Base-by-base conservation (phyloP, 768 basidiomycete species). In the Cystofilobasidium ferigula region DNA sequence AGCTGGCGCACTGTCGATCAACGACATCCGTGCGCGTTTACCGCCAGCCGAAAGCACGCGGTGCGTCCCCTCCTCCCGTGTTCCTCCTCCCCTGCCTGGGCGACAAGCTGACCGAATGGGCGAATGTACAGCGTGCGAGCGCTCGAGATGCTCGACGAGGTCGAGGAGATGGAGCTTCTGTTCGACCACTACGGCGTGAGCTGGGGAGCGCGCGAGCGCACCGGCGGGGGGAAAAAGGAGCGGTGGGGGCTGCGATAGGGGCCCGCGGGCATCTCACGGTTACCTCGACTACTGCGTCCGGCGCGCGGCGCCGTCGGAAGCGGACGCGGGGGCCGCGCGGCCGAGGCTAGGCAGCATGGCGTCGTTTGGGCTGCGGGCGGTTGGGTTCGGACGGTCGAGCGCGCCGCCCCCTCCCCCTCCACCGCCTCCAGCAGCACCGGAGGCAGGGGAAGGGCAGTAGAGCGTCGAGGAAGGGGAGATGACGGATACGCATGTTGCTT, bases 81-180 rank as follows among this genome's bases (percentile, higher is more conserved):
- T 35, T 13, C 8, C 3, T 13, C 2, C 53, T 24, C 47, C 26
- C 60, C 8, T n/a, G n/a, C n/a, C n/a, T n/a, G n/a, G n/a, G n/a
- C n/a, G n/a, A n/a, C 54, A 9, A 34, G 18, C 51, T 43, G 30
- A 56, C 36, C 35, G 60, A 34, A 30, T 61, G 63, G 59, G 42
- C 34, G n/a, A 30, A 7, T 0, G 70, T 13, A 9, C 51, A 54
- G 51, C 1, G 51, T 54, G 51, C 26, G 51, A 16, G n/a, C 12
- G 63, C 80, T 95, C 20, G 94, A 98, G 73, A 81, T 88, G 76
- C 81, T 99, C 6, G 94, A 98, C 73, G 93, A 99, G 76, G 79
- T 91, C 12, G 94, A 99, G 75, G 94, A 98, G 76, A 80, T 99
- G 24, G 87, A 92, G 64, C 81, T 99, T 6, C 87, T 98, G 1